A percentile compares a stretch with the other conserved stretches of the same genome.
Evolutionary conservation across 768 basidiomycete genomes (phyloP).

Genomic region (Lentinula edodes): DNA sequence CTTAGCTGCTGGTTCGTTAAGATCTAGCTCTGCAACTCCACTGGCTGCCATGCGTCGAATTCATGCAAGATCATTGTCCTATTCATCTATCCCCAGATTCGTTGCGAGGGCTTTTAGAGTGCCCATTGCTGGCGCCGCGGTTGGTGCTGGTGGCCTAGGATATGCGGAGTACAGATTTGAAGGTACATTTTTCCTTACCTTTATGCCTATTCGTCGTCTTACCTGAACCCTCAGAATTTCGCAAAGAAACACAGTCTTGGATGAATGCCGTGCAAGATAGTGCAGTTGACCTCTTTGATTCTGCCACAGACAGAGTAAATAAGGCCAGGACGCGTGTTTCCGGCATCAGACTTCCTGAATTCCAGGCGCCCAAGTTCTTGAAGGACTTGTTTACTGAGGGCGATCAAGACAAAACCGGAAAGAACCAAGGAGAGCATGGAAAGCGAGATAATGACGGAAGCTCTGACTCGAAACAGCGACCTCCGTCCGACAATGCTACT

Average conservation of each 20-base stretch:
- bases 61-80: slow-evolving; percentile 75
- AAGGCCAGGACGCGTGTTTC: slow-evolving; percentile 55
- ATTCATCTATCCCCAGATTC: slow-evolving; percentile 84
- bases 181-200: slow-evolving; percentile 39
- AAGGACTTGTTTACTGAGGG: slow-evolving; percentile 44
- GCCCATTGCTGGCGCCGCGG: slow-evolving; percentile 81
- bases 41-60: slow-evolving; percentile 51
- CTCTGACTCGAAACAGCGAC: slow-evolving; percentile 35
- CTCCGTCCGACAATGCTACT: slow-evolving; percentile 54
- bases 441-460: slow-evolving; percentile 21
- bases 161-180: slow-evolving; percentile 98
- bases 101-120: slow-evolving; percentile 84
- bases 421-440: slow-evolving; percentile 25
- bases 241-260: slow-evolving; percentile 64
- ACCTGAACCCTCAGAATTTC: slow-evolving; percentile 50
- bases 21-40: slow-evolving; percentile 41
- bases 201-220: neutral
- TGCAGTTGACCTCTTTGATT: slow-evolving; percentile 63
- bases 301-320: slow-evolving; percentile 67
- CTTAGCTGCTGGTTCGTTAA: slow-evolving; percentile 47
- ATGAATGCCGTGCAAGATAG: slow-evolving; percentile 60
- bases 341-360: slow-evolving; percentile 47
- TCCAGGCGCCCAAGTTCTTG: slow-evolving; percentile 62
- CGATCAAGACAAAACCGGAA: slow-evolving; percentile 8
- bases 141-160: slow-evolving; percentile 86